Evolutionary conservation across 164 flowering plant species (phyloP).

Genomic region (Amborella trichopoda): DNA sequence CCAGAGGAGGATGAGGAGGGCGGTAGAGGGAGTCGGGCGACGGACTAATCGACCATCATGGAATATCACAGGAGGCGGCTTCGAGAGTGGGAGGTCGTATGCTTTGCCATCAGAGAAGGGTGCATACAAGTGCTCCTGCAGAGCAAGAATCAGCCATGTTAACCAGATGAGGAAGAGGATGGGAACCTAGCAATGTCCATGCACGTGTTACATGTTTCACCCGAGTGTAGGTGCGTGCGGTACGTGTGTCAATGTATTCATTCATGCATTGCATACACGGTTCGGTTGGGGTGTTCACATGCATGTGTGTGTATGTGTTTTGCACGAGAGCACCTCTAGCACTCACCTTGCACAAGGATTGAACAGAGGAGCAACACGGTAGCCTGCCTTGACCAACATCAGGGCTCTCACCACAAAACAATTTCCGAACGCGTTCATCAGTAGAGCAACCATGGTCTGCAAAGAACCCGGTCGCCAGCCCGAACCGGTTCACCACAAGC

Average conservation of each 20-base stretch:
- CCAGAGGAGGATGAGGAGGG: slow-evolving; percentile 80
- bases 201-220: too few relatives aligned
- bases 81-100: slow-evolving; percentile 9
- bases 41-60: slow-evolving; percentile 88
- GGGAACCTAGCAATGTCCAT: too few relatives aligned
- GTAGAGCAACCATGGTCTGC: neutral
- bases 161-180: neutral
- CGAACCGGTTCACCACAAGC: slow-evolving; percentile 48
- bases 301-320: neutral
- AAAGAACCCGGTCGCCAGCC: slow-evolving; percentile 72
- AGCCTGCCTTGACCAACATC: slow-evolving; percentile 37
- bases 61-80: slow-evolving; percentile 63
- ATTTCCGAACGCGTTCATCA: neutral
- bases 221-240: neutral
- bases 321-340: too few relatives aligned
- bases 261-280: neutral
- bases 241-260: neutral
- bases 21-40: slow-evolving; percentile 63
- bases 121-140: slow-evolving; percentile 49
- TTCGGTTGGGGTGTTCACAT: neutral
- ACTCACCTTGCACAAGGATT: slow-evolving; percentile 58
- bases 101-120: slow-evolving; percentile 22
- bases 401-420: slow-evolving; percentile 22
- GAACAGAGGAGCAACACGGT: slow-evolving; percentile 13
- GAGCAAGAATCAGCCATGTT: neutral